A percentile compares a stretch with the other conserved stretches of the same genome.
Evolutionary conservation across 306 rosid genomes (phyloP).

Genomic region (Gastrolobium bilobum): DNA sequence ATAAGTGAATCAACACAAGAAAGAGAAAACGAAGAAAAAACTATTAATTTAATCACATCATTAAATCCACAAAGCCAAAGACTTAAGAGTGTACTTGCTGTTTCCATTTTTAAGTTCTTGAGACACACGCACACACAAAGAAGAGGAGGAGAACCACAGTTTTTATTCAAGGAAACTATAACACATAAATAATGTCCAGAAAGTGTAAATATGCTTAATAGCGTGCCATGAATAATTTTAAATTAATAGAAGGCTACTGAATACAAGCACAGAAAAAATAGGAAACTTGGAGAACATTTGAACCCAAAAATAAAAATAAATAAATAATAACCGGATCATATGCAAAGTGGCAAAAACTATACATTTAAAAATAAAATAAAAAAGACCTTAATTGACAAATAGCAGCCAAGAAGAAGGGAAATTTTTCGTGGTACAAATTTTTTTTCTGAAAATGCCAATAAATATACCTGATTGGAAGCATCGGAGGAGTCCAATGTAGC

Average conservation of each 20-base stretch:
- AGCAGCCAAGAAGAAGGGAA: constrained; percentile 16
- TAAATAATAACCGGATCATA: neutral
- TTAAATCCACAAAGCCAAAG: constrained; percentile 34
- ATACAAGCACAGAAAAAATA: neutral
- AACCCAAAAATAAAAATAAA: neutral
- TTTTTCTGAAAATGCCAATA: constrained; percentile 36
- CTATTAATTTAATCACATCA: constrained; percentile 32
- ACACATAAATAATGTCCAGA: neutral
- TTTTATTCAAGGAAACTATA: constrained; percentile 20
- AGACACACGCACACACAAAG: neutral
- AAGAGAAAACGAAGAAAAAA: constrained; percentile 31
- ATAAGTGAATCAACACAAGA: constrained; percentile 14
- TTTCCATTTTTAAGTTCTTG: neutral
- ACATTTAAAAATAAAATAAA: constrained; percentile 15
- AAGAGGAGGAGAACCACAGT: neutral
- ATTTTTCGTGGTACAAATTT: neutral
- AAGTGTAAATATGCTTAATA: neutral
- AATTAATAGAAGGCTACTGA: neutral
- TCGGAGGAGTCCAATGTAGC: constrained; percentile 60
- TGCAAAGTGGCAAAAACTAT: constrained; percentile 1
- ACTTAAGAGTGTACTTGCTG: neutral
- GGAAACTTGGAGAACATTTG: neutral
- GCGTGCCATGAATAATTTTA: neutral
- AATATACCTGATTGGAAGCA: constrained; percentile 57
- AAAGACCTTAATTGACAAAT: neutral